Conservation (phyloP, 768 basidiomycete species). For the Pleurotus citrinopileatus region DNA sequence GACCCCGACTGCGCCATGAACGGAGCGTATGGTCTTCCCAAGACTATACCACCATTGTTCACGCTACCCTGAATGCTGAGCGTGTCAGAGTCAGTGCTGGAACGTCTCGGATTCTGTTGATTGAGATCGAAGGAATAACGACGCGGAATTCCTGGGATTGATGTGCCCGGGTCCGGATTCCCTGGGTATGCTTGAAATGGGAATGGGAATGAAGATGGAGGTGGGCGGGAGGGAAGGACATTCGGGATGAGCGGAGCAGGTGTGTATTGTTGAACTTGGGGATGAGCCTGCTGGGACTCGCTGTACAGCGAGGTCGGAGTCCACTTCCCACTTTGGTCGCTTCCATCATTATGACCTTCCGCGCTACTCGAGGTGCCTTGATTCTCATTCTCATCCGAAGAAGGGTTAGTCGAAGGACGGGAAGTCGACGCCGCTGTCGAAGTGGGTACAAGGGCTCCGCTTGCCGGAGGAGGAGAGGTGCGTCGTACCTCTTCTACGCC, state of each 20-base stretch:
- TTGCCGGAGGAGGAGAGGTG: background rate
- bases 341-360: background rate
- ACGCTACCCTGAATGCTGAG: background rate
- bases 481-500: background rate
- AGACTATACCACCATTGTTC: background rate
- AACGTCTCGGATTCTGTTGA: background rate
- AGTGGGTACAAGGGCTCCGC: too few species aligned
- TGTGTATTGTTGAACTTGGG: background rate
- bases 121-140: background rate
- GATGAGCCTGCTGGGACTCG: background rate
- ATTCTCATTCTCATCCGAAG: background rate
- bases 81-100: conserved; percentile 3
- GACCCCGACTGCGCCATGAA: conserved; percentile 27
- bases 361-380: background rate
- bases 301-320: background rate
- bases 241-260: background rate
- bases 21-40: conserved; percentile 32
- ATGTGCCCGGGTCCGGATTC: conserved; percentile 58
- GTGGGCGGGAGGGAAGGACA: conserved; percentile 14
- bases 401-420: background rate
- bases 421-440: background rate
- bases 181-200: conserved; percentile 66
- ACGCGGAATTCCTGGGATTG: conserved; percentile 27
- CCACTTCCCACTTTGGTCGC: background rate
- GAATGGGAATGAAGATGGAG: conserved; percentile 35